Evolutionary conservation across 2,329 filamentous ascomycete species (phyloP).

Genomic region (Penicillium sp.): DNA sequence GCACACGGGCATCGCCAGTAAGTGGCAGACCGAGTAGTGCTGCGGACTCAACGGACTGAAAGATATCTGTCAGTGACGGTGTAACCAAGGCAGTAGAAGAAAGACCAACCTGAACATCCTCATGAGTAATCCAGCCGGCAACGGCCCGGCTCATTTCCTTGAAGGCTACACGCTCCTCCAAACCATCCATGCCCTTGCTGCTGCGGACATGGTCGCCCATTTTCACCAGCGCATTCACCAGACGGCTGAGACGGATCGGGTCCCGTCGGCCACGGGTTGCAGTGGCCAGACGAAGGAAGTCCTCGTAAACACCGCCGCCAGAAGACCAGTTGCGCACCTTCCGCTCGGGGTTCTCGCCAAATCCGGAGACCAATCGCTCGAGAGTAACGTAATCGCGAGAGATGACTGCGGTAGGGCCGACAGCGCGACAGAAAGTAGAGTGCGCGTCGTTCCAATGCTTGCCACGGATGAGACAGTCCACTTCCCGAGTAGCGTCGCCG

Average conservation of each 20-base stretch:
- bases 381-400: slow-evolving; percentile 71
- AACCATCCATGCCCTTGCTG: slow-evolving; percentile 49
- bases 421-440: slow-evolving; percentile 69
- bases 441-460: slow-evolving; percentile 75
- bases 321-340: slow-evolving; percentile 67
- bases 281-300: slow-evolving; percentile 52
- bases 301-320: slow-evolving; percentile 74
- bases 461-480: slow-evolving; percentile 73
- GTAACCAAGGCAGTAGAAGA: not conserved
- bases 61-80: not conserved
- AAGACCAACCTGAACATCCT: slow-evolving; percentile 54
- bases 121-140: slow-evolving; percentile 59
- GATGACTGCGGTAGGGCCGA: slow-evolving; percentile 77
- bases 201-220: slow-evolving; percentile 40
- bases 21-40: slow-evolving; percentile 45
- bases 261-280: slow-evolving; percentile 38
- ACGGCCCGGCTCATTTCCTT: slow-evolving; percentile 75
- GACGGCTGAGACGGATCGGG: slow-evolving; percentile 39
- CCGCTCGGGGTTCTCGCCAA: slow-evolving; percentile 56
- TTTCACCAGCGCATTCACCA: slow-evolving; percentile 46
- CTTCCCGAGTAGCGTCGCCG: slow-evolving; percentile 65
- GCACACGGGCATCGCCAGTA: slow-evolving; percentile 66
- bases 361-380: slow-evolving; percentile 64
- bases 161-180: slow-evolving; percentile 65
- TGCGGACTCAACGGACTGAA: slow-evolving; percentile 33